phyloP scores from a whole-genome alignment of 108 stramenopile species.

The Skeletonema tropicum region DNA sequence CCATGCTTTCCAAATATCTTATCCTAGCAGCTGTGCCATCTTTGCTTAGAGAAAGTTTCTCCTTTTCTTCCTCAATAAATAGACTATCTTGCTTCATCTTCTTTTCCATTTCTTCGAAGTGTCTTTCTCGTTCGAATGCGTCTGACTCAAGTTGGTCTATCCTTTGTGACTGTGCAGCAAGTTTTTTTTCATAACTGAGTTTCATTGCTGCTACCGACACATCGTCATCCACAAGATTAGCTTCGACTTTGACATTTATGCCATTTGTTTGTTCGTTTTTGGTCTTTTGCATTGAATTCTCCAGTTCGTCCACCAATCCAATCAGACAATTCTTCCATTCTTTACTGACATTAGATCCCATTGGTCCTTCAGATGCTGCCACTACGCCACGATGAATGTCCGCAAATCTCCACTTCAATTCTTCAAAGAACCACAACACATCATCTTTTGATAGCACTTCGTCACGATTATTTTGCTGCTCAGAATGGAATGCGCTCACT shows the following conservation, averaged over 20 bases:
- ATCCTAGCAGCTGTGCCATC: conserved; percentile 40
- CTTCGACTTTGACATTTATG: neutral
- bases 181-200: conserved; percentile 4
- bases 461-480: conserved; percentile 20
- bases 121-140: conserved; percentile 12
- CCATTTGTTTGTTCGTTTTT: neutral
- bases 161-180: neutral
- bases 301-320: conserved; percentile 19
- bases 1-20: conserved; percentile 38
- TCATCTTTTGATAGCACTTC: conserved; percentile 17
- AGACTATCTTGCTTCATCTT: neutral
- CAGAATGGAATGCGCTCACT: conserved; percentile 23
- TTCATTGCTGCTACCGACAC: conserved; percentile 13
- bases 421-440: conserved; percentile 34
- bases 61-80: conserved; percentile 14
- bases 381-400: conserved; percentile 22
- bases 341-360: neutral
- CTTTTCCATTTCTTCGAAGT: conserved; percentile 12
- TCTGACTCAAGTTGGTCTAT: conserved; percentile 16
- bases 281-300: neutral
- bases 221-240: neutral
- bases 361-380: neutral
- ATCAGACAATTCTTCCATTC: conserved; percentile 31
- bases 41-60: conserved; percentile 8
- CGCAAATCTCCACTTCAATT: conserved; percentile 42